phyloP scores from a whole-genome alignment of 768 basidiomycete species.

The Amanita exitialis region DNA sequence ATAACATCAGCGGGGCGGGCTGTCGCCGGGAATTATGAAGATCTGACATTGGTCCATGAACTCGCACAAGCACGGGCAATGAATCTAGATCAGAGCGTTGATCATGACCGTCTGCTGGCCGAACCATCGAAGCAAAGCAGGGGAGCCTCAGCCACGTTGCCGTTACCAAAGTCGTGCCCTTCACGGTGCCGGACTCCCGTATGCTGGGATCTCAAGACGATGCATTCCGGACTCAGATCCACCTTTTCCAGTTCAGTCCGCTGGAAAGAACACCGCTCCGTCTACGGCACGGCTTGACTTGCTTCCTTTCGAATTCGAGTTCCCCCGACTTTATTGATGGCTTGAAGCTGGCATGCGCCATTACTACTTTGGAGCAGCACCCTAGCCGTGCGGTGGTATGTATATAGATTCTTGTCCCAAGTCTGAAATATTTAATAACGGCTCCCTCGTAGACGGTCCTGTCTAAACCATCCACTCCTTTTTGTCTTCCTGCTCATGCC shows the following conservation, averaged over 20 bases:
- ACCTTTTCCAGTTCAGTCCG: not conserved
- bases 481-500: slow-evolving; percentile 28
- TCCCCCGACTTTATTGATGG: not conserved
- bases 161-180: slow-evolving; percentile 1
- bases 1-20: not conserved
- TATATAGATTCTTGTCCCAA: slow-evolving; percentile 1
- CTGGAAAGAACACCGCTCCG: not conserved
- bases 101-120: not conserved
- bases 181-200: not conserved
- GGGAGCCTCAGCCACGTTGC: not conserved
- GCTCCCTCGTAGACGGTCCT: not conserved
- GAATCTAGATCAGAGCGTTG: slow-evolving; percentile 3
- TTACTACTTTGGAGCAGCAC: slow-evolving; percentile 1
- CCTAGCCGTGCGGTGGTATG: not conserved
- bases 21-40: not conserved
- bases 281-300: not conserved
- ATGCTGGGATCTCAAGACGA: not conserved
- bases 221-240: not conserved
- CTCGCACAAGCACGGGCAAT: not conserved
- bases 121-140: slow-evolving; percentile 1
- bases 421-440: slow-evolving; percentile 1
- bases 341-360: not conserved
- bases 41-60: not conserved
- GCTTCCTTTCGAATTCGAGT: not conserved
- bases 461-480: slow-evolving; percentile 12